Percentiles rank a stretch among this genome's conserved stretches.
These are phyloP conservation scores for Elongisporangium prolatum DNA, from an alignment of 352 stramenopile genomes.

Conservation along the genomic window DNA sequence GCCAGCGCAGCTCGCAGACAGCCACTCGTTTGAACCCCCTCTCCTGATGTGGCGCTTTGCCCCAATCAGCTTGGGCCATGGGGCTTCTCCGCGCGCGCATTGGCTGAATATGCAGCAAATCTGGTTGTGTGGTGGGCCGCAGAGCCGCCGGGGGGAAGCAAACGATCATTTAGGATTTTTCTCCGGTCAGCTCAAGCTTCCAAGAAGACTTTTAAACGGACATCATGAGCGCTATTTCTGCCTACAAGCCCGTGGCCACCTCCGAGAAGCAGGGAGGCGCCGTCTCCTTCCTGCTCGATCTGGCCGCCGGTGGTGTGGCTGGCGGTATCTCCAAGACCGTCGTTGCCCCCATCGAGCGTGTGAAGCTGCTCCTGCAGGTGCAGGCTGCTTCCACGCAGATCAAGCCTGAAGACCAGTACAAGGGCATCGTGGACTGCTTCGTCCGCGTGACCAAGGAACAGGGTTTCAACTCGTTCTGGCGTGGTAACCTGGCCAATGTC, in stretches of 20 bases:
- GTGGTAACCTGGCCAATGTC: slow-evolving; percentile 90
- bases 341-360: slow-evolving; percentile 87
- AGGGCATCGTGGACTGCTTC: slow-evolving; percentile 90
- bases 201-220: slow-evolving; percentile 43
- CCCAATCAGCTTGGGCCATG: slow-evolving; percentile 20
- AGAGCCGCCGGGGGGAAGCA: background rate
- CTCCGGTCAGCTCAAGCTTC: slow-evolving; percentile 59
- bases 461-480: slow-evolving; percentile 87
- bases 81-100: slow-evolving; percentile 3
- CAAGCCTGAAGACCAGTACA: slow-evolving; percentile 91
- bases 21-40: slow-evolving; percentile 55
- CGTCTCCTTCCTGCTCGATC: slow-evolving; percentile 74
- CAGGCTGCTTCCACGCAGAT: slow-evolving; percentile 89
- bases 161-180: slow-evolving; percentile 83
- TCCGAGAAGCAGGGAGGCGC: slow-evolving; percentile 49
- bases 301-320: slow-evolving; percentile 81
- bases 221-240: slow-evolving; percentile 72
- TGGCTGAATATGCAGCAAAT: slow-evolving; percentile 11
- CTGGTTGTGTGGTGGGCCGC: slow-evolving; percentile 39
- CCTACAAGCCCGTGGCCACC: slow-evolving; percentile 79
- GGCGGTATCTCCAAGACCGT: slow-evolving; percentile 90
- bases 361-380: slow-evolving; percentile 92
- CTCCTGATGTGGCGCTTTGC: slow-evolving; percentile 12
- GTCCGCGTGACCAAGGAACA: slow-evolving; percentile 87
- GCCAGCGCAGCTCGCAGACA: slow-evolving; percentile 9